Evolutionary conservation across 306 rosid genomes (phyloP).

Genomic region (Castanospermum australe): DNA sequence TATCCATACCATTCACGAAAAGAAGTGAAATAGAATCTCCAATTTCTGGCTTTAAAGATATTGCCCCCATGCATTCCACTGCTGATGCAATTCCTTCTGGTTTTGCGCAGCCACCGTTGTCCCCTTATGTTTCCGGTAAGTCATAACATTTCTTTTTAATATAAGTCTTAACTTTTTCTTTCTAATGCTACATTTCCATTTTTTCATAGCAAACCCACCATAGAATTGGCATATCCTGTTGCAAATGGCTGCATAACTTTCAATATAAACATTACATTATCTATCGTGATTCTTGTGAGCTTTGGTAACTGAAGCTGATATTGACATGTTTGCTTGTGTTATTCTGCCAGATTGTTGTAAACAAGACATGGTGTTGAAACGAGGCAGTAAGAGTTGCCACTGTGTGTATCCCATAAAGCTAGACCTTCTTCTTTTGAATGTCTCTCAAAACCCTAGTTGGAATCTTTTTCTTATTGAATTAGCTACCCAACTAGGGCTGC

Average conservation of each 20-base stretch:
- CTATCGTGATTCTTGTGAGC: neutral
- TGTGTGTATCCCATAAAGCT: conserved; percentile 93
- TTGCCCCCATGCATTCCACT: conserved; percentile 56
- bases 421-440: conserved; percentile 86
- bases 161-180: neutral
- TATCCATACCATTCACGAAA: conserved; percentile 59
- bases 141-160: neutral
- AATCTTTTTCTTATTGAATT: conserved; percentile 59
- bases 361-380: conserved; percentile 69
- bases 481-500: conserved; percentile 68
- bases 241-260: neutral
- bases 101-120: conserved; percentile 69
- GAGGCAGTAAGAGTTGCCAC: conserved; percentile 65
- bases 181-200: neutral
- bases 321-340: conserved; percentile 24
- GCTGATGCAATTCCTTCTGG: conserved; percentile 62
- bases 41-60: conserved; percentile 45
- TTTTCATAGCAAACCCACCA: neutral
- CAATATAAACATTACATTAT: neutral
- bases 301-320: neutral
- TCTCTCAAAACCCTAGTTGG: conserved; percentile 72
- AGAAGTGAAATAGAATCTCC: conserved; percentile 57
- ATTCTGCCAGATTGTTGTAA: conserved; percentile 82
- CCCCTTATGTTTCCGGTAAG: conserved; percentile 64
- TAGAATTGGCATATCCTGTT: neutral